These are phyloP conservation scores for Citrus trifoliata DNA, from an alignment of 345 rosid species.

Conservation along the genomic window DNA sequence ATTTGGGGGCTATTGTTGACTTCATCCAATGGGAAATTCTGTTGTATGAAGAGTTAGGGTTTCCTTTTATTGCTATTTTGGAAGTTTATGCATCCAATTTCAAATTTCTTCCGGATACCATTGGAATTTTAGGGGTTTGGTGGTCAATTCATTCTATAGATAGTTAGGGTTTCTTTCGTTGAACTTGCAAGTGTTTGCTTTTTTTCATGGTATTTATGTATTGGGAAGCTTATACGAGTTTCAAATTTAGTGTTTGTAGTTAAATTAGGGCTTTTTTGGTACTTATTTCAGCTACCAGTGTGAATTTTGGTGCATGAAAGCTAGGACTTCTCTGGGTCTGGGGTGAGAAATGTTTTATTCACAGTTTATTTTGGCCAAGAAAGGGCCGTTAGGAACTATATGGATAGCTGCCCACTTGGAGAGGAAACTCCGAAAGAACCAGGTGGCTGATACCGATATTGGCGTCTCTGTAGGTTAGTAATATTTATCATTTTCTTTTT, in stretches of 20 bases:
- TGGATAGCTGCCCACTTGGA: conserved; percentile 99
- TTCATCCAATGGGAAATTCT: neutral
- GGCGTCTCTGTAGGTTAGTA: conserved; percentile 95
- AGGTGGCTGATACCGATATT: conserved; percentile 99
- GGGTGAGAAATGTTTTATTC: conserved; percentile 83
- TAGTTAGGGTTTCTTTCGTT: conserved; percentile 12
- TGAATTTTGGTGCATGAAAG: conserved; percentile 24
- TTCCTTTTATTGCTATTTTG: neutral
- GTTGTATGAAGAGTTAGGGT: neutral
- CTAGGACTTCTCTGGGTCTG: conserved; percentile 23
- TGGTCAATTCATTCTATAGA: neutral
- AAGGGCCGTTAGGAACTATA: conserved; percentile 98
- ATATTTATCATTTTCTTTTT: neutral
- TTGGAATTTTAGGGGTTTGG: conserved; percentile 10
- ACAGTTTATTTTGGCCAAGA: conserved; percentile 99
- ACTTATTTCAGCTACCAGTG: neutral
- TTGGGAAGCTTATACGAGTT: neutral
- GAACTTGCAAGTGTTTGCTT: neutral
- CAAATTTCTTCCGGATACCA: neutral
- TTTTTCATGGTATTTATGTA: neutral
- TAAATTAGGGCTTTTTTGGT: conserved; percentile 6
- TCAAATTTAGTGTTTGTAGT: neutral
- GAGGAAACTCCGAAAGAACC: conserved; percentile 99
- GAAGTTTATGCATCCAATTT: neutral
- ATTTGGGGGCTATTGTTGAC: conserved; percentile 1